Conservation (phyloP, 2,329 filamentous ascomycete species). For the Phoma herbarum region DNA sequence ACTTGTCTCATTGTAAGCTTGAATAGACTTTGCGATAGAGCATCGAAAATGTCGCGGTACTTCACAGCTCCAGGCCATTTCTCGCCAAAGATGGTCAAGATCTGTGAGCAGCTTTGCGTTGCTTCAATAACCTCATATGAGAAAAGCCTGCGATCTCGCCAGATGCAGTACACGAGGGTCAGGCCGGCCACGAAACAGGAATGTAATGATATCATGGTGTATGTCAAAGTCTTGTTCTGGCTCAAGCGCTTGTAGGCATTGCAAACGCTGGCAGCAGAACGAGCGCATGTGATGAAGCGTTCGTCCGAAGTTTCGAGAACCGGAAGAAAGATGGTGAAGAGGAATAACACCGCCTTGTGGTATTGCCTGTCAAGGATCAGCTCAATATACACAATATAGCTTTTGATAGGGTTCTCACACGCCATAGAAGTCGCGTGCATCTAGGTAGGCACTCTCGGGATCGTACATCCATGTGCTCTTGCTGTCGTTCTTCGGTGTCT, state of each 20-base stretch:
- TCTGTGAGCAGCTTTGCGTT: constrained; percentile 36
- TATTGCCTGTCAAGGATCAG: constrained; percentile 25
- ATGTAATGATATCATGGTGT: constrained; percentile 40
- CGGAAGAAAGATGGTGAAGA: constrained; percentile 36
- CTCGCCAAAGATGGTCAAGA: constrained; percentile 39
- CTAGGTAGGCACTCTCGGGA: constrained; percentile 33
- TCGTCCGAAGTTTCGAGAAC: constrained; percentile 29
- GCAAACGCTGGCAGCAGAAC: constrained; percentile 37
- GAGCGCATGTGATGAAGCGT: constrained; percentile 35
- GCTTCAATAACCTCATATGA: constrained; percentile 39
- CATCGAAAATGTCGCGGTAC: constrained; percentile 42
- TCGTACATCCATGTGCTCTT: constrained; percentile 42
- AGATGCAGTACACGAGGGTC: constrained; percentile 41
- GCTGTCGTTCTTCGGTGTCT: constrained; percentile 31
- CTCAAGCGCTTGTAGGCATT: constrained; percentile 37
- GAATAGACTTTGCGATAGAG: constrained; percentile 33
- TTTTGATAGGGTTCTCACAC: constrained; percentile 11
- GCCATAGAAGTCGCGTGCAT: constrained; percentile 38
- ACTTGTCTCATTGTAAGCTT: constrained; percentile 16
- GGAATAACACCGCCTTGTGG: constrained; percentile 39
- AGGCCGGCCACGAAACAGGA: constrained; percentile 40
- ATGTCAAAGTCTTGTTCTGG: constrained; percentile 37
- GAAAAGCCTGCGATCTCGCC: constrained; percentile 36
- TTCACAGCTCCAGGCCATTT: constrained; percentile 41
- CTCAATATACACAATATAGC: not conserved